A percentile compares a stretch with the other conserved stretches of the same genome.
These are phyloP conservation scores for Exophiala aquamarina DNA, from an alignment of 2,329 filamentous ascomycete genomes.

Conservation along the genomic window DNA sequence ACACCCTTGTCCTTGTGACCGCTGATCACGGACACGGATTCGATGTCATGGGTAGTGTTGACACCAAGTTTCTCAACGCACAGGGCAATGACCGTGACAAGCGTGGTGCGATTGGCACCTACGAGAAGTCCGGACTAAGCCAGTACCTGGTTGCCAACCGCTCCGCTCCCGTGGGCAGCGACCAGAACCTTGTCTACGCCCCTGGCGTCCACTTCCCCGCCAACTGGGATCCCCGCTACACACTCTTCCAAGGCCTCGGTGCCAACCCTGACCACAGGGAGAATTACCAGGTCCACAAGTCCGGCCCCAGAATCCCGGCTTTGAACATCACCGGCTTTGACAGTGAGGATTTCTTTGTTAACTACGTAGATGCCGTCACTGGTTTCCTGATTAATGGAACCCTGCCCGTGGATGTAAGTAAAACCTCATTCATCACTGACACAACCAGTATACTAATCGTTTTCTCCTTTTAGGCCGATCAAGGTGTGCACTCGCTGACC, in stretches of 20 bases:
- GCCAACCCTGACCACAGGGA: constrained; percentile 75
- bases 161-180: constrained; percentile 48
- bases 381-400: constrained; percentile 78
- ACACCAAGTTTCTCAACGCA: constrained; percentile 70
- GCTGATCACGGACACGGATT: constrained; percentile 91
- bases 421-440: neutral
- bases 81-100: constrained; percentile 66
- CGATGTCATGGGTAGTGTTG: constrained; percentile 78
- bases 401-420: constrained; percentile 51
- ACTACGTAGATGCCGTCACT: constrained; percentile 63
- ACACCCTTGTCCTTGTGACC: constrained; percentile 77
- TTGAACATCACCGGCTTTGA: constrained; percentile 52
- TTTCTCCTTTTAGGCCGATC: constrained; percentile 44
- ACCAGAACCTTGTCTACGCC: constrained; percentile 62
- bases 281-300: constrained; percentile 70
- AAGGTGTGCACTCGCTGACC: constrained; percentile 75
- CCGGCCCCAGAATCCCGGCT: constrained; percentile 63
- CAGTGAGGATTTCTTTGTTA: constrained; percentile 62
- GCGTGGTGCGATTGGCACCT: constrained; percentile 72
- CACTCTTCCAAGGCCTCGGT: constrained; percentile 70
- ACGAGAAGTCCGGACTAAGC: constrained; percentile 70
- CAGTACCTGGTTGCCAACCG: constrained; percentile 65
- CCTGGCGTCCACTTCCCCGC: constrained; percentile 75
- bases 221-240: constrained; percentile 84
- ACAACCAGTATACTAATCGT: neutral